phyloP scores from a whole-genome alignment of 306 rosid species.

The Cucumis hystrix region DNA sequence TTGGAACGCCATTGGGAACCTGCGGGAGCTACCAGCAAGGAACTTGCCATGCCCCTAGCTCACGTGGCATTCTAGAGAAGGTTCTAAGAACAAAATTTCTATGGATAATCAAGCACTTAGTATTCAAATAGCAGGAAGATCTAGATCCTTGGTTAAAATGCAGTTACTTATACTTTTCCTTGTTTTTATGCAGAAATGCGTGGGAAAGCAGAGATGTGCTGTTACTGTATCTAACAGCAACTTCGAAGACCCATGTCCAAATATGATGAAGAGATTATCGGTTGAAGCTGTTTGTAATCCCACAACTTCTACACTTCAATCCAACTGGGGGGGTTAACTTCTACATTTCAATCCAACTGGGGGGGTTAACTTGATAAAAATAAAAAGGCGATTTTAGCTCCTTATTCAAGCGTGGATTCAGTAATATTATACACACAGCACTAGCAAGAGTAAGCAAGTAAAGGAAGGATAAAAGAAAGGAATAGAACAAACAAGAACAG shows the following conservation, averaged over 20 bases:
- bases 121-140: neutral
- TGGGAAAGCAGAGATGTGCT: conserved; percentile 53
- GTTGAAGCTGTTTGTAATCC: conserved; percentile 86
- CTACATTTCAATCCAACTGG: conserved; percentile 17
- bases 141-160: neutral
- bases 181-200: conserved; percentile 46
- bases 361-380: conserved; percentile 18
- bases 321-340: conserved; percentile 27
- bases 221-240: conserved; percentile 67
- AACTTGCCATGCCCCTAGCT: conserved; percentile 61
- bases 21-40: conserved; percentile 86
- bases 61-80: conserved; percentile 60
- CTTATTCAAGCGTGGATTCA: neutral
- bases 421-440: neutral
- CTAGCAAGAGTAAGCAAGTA: neutral
- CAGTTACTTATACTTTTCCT: neutral
- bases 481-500: neutral
- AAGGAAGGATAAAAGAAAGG: conserved; percentile 1
- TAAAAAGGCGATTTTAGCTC: neutral
- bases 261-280: conserved; percentile 70
- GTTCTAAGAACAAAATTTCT: conserved; percentile 9
- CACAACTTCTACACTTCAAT: conserved; percentile 9
- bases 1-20: conserved; percentile 85
- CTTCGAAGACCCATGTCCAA: conserved; percentile 89
- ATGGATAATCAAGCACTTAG: neutral